These are phyloP conservation scores for Pascua sp. DNA, from an alignment of 1,284 basidiomycete genomes.

Conservation along the genomic window DNA sequence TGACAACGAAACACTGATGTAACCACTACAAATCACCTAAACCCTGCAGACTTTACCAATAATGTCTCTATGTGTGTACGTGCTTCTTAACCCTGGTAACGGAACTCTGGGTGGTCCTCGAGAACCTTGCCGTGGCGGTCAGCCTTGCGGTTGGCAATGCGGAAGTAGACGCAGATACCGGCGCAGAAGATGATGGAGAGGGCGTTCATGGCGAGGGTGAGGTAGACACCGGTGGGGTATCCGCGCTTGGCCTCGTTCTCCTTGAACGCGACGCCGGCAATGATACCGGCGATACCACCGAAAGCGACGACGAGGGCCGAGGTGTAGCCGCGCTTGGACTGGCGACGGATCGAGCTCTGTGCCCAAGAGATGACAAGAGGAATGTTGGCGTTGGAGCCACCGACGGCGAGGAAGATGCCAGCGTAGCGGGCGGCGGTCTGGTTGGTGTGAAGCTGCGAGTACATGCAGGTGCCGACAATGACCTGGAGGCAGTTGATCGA, in stretches of 20 bases:
- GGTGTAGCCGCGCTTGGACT: slow-evolving; percentile 45
- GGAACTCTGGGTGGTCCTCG: slow-evolving; percentile 14
- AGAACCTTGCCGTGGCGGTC: slow-evolving; percentile 8
- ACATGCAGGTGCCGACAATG: slow-evolving; percentile 16
- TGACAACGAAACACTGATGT: no score
- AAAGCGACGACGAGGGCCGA: slow-evolving; percentile 49
- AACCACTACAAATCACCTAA: no score
- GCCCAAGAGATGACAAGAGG: slow-evolving; percentile 43
- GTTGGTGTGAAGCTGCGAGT: slow-evolving; percentile 7
- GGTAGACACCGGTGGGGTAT: slow-evolving; percentile 21
- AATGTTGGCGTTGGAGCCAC: slow-evolving; percentile 36
- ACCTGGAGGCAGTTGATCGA: slow-evolving; percentile 11
- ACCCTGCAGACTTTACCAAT: no score
- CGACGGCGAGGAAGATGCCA: slow-evolving; percentile 49
- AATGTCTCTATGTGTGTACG: no score
- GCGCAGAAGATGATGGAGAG: not conserved
- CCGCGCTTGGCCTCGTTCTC: slow-evolving; percentile 31
- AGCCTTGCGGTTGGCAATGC: slow-evolving; percentile 8
- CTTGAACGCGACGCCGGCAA: slow-evolving; percentile 40
- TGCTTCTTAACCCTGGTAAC: slow-evolving; percentile 7
- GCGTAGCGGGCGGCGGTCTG: slow-evolving; percentile 11
- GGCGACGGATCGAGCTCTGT: slow-evolving; percentile 50
- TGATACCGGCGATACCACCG: slow-evolving; percentile 52
- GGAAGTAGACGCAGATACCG: not conserved
- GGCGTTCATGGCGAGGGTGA: slow-evolving; percentile 1